Conservation (phyloP, 495 filamentous ascomycete genomes). For the Saxophila tyrrhenica region DNA sequence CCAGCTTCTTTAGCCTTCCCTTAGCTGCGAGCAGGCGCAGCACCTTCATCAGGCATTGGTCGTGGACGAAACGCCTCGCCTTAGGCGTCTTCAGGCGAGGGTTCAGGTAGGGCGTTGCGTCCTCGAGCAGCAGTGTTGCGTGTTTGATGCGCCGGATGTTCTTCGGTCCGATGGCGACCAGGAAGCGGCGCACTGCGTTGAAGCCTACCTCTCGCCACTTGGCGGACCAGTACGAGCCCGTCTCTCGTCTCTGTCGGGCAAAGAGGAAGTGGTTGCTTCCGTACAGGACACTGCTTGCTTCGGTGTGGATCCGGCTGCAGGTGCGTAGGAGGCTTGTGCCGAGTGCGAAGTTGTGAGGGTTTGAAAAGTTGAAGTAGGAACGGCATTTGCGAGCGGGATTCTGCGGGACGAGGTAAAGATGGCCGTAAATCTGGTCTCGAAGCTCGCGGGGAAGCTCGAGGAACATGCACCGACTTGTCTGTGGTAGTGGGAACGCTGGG, state of each 20-base stretch:
- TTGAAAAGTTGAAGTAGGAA: neutral
- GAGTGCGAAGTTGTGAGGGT: conserved; percentile 19
- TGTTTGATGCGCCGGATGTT: conserved; percentile 23
- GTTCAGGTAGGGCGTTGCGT: conserved; percentile 21
- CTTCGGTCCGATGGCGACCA: conserved; percentile 23
- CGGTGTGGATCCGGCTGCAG: conserved; percentile 25
- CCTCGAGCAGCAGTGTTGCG: conserved; percentile 20
- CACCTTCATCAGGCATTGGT: conserved; percentile 24
- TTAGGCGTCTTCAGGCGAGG: conserved; percentile 10
- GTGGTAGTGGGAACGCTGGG: too few relatives aligned
- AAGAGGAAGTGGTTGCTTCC: conserved; percentile 30
- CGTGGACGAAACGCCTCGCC: conserved; percentile 25
- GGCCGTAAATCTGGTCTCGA: conserved; percentile 29
- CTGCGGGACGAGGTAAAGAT: conserved; percentile 20
- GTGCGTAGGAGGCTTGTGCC: conserved; percentile 28
- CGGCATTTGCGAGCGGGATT: neutral
- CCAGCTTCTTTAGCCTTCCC: conserved; percentile 20
- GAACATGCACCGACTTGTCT: conserved; percentile 17
- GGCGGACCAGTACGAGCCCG: conserved; percentile 18
- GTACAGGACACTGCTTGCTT: conserved; percentile 30
- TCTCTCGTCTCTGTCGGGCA: conserved; percentile 7
- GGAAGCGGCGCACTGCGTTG: conserved; percentile 23
- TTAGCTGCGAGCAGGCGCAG: conserved; percentile 17
- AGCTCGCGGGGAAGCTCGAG: conserved; percentile 29
- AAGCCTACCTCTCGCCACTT: conserved; percentile 25